Base-by-base conservation (phyloP, 2,329 filamentous ascomycete species). In the Paecilomyces fulvus region DNA sequence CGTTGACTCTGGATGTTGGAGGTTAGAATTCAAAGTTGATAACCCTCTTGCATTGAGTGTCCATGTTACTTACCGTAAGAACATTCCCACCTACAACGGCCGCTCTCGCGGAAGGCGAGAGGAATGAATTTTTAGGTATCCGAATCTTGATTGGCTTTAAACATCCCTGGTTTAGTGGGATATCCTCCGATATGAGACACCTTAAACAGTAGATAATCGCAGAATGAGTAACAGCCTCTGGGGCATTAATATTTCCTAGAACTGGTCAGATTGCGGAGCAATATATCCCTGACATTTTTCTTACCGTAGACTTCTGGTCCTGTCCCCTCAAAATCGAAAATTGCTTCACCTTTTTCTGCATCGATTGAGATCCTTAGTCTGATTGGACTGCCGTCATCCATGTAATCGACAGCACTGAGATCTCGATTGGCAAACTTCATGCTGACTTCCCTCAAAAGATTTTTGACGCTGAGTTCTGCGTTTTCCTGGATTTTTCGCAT, bases 381-480 rank as follows among this genome's bases (percentile, higher is more conserved):
- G 63, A 92, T 91, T 0, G 87, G 86, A n/a, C 82, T 88, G 30
- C 89, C 89, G 64, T 92, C 88, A 63, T 94, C 89, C 87, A 92
- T 92, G 72, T 84, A 88, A 65, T 94, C 89, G 8, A 85, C 76
- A 0, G 89, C 87, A 1, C 79, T 80, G 1, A 91, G 79, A 30
- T 87, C 81, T 54, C 80, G 79, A 3, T 85, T 85, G 63, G 83
- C 79, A 61, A 89, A 88, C 33, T 82, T 80, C 57, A 79, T 79
- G 64, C 83, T 81, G 23, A 91, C 83, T 20, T 82, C 75, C 65
- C 85, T 89, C 48, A 92, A 76, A 2, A 92, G 76, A 55, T 80
- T 82, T 14, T 87, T 80, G 0, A 94, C 89, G 52, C 84, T 86
- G 1, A 83, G 74, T 61, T 90, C 88, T 0, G 89, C 89, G 55